Base-by-base conservation (phyloP, 192 early-diverging fungal genomes). In the Backusella mclennaniae region DNA sequence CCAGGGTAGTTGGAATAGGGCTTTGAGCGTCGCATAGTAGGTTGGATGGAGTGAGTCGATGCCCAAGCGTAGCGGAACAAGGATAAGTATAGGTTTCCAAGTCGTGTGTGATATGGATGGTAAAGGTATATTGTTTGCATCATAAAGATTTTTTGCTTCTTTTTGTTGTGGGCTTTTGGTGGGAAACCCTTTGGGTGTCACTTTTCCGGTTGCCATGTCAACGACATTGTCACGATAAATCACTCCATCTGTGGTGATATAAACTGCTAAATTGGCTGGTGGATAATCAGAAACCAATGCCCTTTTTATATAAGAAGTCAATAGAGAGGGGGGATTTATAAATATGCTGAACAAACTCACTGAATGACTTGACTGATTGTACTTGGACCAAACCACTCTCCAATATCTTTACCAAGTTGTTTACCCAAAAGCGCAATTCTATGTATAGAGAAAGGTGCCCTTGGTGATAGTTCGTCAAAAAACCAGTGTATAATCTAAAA, bases 361-460 rank as follows among this genome's bases (percentile, higher is more conserved):
- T 90, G 90, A 2, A 93, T 87, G 31, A 92, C 92, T 75, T 95
- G 93, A 26, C 92, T 92, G 9, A 94, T 93, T 15, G 93, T 97
- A 35, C 89, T 90, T 1, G 98, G 98, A 0, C 97, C 98, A 88
- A 98, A 99, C 97, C 98, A 99, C 82, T 97, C 90, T 23, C 98
- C 98, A 80, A 99, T 94, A 31, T 93, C 88, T 78, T 96, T 97
- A 36, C 92, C 96, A 66, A 90, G 87, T 79, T 94, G 92, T 63
- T 87, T 87, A 14, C 97, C 98, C 7, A 93, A 81, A 19, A 93
- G 81, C 1, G 96, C 95, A 77, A 99, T 95, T 35, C 91, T 85
- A 69, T 99, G 98, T 14, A 99, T 94, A 11, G 97, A 97, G 73
- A 96, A 97, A 2, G 92, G 87, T 33, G 91, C 93, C 42, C 83